Conservation (phyloP, 768 basidiomycete genomes). For the Sporobolomyces pararoseus region DNA sequence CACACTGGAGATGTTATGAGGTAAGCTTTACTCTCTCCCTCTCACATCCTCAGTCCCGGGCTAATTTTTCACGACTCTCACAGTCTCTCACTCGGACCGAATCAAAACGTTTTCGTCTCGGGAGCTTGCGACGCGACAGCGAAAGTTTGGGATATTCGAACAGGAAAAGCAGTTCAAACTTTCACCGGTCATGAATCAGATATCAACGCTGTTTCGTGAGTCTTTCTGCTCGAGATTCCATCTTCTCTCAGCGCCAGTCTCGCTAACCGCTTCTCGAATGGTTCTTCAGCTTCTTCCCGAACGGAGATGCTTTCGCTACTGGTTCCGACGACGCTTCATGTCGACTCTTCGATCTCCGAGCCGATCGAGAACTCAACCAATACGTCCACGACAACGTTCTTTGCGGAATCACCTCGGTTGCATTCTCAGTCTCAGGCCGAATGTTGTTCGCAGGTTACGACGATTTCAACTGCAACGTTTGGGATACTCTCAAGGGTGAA, state of each 20-base stretch:
- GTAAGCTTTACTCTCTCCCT: constrained; percentile 53
- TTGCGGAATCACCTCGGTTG: constrained; percentile 97
- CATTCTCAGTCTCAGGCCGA: constrained; percentile 94
- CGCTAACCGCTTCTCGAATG: not conserved
- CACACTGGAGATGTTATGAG: constrained; percentile 99
- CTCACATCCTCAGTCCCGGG: too few species aligned
- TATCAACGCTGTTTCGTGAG: constrained; percentile 97
- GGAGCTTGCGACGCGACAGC: constrained; percentile 98
- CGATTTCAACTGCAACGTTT: constrained; percentile 99
- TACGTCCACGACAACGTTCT: constrained; percentile 99
- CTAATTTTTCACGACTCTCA: too few species aligned
- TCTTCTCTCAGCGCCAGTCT: not conserved
- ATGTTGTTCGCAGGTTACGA: constrained; percentile 98
- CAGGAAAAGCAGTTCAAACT: constrained; percentile 94
- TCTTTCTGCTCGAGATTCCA: constrained; percentile 45
- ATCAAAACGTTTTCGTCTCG: constrained; percentile 93
- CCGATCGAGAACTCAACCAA: constrained; percentile 91
- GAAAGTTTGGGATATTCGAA: constrained; percentile 98
- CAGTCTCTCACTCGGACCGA: constrained; percentile 92
- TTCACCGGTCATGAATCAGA: constrained; percentile 98
- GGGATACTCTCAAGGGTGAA: constrained; percentile 98
- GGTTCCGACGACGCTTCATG: constrained; percentile 99
- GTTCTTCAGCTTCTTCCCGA: constrained; percentile 85
- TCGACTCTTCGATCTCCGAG: constrained; percentile 94
- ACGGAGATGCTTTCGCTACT: constrained; percentile 97